phyloP scores from a whole-genome alignment of 306 rosid species.

The Nissolia schottii region DNA sequence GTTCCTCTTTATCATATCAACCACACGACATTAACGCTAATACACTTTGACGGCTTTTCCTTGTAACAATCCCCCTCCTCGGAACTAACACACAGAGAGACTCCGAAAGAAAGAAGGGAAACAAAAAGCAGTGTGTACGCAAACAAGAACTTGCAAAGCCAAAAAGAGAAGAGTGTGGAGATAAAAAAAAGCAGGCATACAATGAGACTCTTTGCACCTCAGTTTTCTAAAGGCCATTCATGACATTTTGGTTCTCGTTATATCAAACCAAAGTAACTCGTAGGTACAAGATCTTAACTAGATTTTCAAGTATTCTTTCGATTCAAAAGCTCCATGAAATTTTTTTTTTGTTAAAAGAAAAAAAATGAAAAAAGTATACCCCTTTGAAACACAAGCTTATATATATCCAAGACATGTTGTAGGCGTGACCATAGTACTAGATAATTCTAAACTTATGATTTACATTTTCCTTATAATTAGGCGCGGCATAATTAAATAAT shows the following conservation, averaged over 20 bases:
- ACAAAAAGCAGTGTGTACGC: background rate
- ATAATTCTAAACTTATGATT: background rate
- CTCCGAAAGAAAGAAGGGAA: conserved; percentile 3
- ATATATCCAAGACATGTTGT: conserved; percentile 16
- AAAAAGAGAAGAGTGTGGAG: background rate
- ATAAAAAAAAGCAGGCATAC: background rate
- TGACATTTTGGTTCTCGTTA: conserved; percentile 14
- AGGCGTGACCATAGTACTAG: conserved; percentile 20
- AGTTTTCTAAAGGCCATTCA: conserved; percentile 3
- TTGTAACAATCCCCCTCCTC: conserved; percentile 26
- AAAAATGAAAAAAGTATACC: background rate
- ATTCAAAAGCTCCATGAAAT: background rate
- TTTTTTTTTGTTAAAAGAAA: too few species aligned
- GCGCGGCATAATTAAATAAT: background rate
- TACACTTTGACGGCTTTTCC: conserved; percentile 24
- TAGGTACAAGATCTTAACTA: conserved; percentile 28
- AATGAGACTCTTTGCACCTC: conserved; percentile 15
- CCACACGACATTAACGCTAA: conserved; percentile 45
- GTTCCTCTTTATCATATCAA: conserved; percentile 65
- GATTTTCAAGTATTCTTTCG: conserved; percentile 14
- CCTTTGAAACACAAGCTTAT: background rate
- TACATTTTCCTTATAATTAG: background rate
- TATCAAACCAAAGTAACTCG: conserved; percentile 21
- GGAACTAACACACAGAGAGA: conserved; percentile 48
- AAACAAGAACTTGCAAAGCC: conserved; percentile 6